Evolutionary conservation across 371 early-diverging fungal species (phyloP).

Genomic region (Umbelopsis sp.): DNA sequence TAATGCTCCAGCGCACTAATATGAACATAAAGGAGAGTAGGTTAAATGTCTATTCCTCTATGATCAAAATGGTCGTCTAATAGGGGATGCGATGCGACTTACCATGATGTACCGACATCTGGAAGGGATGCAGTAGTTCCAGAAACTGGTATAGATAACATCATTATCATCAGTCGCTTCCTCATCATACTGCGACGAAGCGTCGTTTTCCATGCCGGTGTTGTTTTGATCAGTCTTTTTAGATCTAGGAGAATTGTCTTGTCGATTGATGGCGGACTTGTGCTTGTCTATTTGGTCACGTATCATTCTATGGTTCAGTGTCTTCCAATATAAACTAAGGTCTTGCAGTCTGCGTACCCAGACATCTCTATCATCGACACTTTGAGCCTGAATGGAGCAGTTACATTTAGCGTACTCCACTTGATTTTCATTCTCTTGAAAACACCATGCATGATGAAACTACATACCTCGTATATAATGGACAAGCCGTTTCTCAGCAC

Average conservation of each 20-base stretch:
- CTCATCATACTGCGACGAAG: neutral
- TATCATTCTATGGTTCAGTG: neutral
- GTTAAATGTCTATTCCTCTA: no score
- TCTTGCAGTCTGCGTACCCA: neutral
- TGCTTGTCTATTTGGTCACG: neutral
- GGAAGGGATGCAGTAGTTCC: neutral
- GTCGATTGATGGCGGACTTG: neutral
- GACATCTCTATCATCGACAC: constrained; percentile 6
- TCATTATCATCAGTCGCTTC: neutral
- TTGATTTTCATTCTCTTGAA: no score
- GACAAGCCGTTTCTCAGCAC: neutral
- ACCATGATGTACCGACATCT: constrained; percentile 5
- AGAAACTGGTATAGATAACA: neutral
- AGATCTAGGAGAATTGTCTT: neutral
- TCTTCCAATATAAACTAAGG: constrained; percentile 2
- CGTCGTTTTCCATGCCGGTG: neutral
- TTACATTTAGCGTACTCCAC: no score
- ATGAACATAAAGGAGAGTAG: neutral
- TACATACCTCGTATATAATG: neutral
- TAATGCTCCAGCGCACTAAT: neutral
- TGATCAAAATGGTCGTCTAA: neutral
- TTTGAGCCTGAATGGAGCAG: neutral
- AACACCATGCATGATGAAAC: neutral
- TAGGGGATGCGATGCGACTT: neutral
- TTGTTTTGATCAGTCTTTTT: neutral